Evolutionary conservation across 305 asterid species (phyloP).

Genomic region (Solanum hybrid): DNA sequence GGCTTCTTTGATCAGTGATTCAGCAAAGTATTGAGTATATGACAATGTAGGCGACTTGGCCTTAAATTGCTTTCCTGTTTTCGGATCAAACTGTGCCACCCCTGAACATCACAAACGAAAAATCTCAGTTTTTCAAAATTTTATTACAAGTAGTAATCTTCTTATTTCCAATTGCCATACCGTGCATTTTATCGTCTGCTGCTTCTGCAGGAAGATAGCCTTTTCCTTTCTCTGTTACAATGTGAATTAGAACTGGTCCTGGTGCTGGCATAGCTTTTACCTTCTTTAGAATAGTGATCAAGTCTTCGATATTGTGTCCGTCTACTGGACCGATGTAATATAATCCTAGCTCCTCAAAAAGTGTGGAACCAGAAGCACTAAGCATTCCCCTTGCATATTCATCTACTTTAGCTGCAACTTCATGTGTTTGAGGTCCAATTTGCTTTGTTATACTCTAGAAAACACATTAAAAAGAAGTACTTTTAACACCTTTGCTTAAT

Average conservation of each 20-base stretch:
- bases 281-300: conserved; percentile 46
- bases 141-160: neutral
- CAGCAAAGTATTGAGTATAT: conserved; percentile 66
- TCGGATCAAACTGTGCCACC: conserved; percentile 66
- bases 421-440: conserved; percentile 68
- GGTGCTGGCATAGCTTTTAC: conserved; percentile 67
- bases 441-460: conserved; percentile 53
- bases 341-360: conserved; percentile 73
- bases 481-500: neutral
- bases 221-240: conserved; percentile 70
- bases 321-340: conserved; percentile 85
- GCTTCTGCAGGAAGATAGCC: conserved; percentile 78
- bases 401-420: conserved; percentile 71
- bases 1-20: conserved; percentile 68
- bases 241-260: conserved; percentile 73
- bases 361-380: conserved; percentile 63
- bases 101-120: conserved; percentile 25
- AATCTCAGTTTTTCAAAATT: neutral
- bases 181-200: conserved; percentile 75
- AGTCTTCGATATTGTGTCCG: conserved; percentile 60
- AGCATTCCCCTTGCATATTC: conserved; percentile 82
- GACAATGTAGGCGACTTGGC: conserved; percentile 41
- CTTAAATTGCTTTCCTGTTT: conserved; percentile 63
- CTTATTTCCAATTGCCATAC: conserved; percentile 18
- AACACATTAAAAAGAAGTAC: neutral